Percentiles rank a stretch among this genome's conserved stretches.
These are phyloP conservation scores for Hanseniaspora uvarum DNA, from an alignment of 1,139 yeast species.

Conservation along the genomic window DNA sequence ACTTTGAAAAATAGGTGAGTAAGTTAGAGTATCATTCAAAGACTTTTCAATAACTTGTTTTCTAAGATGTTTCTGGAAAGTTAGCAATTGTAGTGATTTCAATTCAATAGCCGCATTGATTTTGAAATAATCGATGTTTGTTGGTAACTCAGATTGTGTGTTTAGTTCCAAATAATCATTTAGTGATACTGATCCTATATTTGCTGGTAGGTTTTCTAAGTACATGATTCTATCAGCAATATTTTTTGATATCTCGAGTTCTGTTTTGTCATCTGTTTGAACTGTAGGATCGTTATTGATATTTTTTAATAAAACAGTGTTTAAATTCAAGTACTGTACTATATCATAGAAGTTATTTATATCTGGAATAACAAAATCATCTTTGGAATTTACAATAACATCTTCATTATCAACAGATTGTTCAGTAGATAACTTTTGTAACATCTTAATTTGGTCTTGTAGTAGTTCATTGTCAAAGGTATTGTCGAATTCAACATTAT, in stretches of 20 bases:
- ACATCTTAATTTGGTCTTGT: conserved; percentile 59
- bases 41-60: conserved; percentile 58
- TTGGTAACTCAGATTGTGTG: conserved; percentile 38
- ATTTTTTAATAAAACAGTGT: conserved; percentile 22
- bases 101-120: conserved; percentile 66
- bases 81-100: conserved; percentile 65
- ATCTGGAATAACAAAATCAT: conserved; percentile 15
- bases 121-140: conserved; percentile 43
- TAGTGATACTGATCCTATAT: conserved; percentile 53
- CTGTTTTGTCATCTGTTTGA: conserved; percentile 32
- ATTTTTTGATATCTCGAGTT: conserved; percentile 44
- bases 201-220: conserved; percentile 66
- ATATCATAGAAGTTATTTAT: conserved; percentile 3
- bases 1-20: conserved; percentile 39
- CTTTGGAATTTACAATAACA: background rate
- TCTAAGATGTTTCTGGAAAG: conserved; percentile 77
- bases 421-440: conserved; percentile 68
- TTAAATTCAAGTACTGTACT: conserved; percentile 14
- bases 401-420: conserved; percentile 53
- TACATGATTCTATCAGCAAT: conserved; percentile 64
- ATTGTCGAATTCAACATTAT: conserved; percentile 19
- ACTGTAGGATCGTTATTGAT: conserved; percentile 28
- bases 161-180: conserved; percentile 32
- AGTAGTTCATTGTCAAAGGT: conserved; percentile 44
- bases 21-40: conserved; percentile 54